Evolutionary conservation across 257 asterid genomes (phyloP).

Genomic region (Lavandula angustifolia): DNA sequence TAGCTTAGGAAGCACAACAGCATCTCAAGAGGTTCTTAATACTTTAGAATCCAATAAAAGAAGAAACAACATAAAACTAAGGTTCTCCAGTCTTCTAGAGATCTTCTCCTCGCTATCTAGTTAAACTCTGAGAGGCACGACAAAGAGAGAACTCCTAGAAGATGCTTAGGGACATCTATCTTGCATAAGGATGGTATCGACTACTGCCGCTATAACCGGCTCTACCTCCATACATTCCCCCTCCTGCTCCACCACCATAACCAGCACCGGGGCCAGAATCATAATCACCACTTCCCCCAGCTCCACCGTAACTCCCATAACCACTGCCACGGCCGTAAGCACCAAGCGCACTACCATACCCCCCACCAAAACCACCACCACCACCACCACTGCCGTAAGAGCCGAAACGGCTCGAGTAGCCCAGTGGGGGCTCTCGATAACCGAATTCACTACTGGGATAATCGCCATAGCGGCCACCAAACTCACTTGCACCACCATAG

Average conservation of each 20-base stretch:
- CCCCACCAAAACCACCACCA: conserved; percentile 71
- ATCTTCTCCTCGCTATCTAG: conserved; percentile 68
- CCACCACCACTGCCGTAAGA: conserved; percentile 64
- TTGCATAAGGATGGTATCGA: conserved; percentile 90
- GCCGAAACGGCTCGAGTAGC: conserved; percentile 77
- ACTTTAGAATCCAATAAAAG: conserved; percentile 31
- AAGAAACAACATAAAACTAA: conserved; percentile 39
- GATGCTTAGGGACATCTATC: conserved; percentile 74
- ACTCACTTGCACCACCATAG: conserved; percentile 64
- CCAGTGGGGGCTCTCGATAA: conserved; percentile 70
- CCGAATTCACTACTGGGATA: conserved; percentile 73
- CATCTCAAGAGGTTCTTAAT: conserved; percentile 31
- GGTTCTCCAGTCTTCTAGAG: conserved; percentile 60
- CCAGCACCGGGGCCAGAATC: conserved; percentile 77
- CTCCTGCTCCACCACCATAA: conserved; percentile 77
- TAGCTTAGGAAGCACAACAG: conserved; percentile 39
- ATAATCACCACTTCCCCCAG: conserved; percentile 74
- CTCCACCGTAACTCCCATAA: conserved; percentile 68
- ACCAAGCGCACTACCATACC: conserved; percentile 73
- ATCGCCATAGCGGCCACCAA: conserved; percentile 84
- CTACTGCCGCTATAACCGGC: conserved; percentile 91
- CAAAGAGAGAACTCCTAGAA: conserved; percentile 65
- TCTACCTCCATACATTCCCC: conserved; percentile 88
- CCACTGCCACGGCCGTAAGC: conserved; percentile 86
- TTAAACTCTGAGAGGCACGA: conserved; percentile 45